Base-by-base conservation (phyloP, 192 early-diverging fungal genomes). In the Coemansia sp. region DNA sequence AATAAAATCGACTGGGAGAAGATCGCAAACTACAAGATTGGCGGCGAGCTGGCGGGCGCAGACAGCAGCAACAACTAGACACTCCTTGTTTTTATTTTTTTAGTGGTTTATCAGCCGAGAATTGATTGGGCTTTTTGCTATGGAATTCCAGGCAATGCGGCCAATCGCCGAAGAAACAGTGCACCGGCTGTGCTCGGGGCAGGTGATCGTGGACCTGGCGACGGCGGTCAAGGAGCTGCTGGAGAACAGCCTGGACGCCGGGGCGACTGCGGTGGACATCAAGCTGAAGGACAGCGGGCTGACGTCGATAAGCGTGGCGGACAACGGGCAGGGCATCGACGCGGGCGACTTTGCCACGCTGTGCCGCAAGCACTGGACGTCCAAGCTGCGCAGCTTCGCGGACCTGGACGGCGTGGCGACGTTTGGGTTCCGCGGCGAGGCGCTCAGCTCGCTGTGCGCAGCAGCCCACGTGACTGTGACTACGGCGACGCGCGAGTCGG, bases 351-450 rank as follows among this genome's bases (percentile, higher is more conserved):
- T 87, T 60, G 83, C 80, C 24, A 71, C 81, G 2, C 72, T 98
- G 32, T 94, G 94, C 84, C 77, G 94, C n/a, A 95, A 95, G 60
- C 90, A 94, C 59, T 89, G 90, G 78, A 97, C 94, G 0, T 96
- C 93, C 43, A 99, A 98, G 68, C 82, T 98, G 20, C 62, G 58
- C 17, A 65, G 60, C 1, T 99, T 96, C 67, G 87, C 88, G 31
- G 96, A 96, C 72, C 70, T 96, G 40, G 86, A 86, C 15, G n/a
- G 60, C 1, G 86, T 95, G n/a, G 24, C 49, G 1, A 91, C 94
- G 15, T 98, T 96, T 86, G 97, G 97, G 4, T 99, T 99, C 70
- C 84, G 92, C 31, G 95, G 94, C 0, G 96, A 99, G 54, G 98
- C 98, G 4, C 82, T 99, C 4, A 93, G 90, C 62, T 95, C 96